These are phyloP conservation scores for Astrothelium macrocarpum DNA, from an alignment of 495 filamentous ascomycete genomes.

Conservation along the genomic window DNA sequence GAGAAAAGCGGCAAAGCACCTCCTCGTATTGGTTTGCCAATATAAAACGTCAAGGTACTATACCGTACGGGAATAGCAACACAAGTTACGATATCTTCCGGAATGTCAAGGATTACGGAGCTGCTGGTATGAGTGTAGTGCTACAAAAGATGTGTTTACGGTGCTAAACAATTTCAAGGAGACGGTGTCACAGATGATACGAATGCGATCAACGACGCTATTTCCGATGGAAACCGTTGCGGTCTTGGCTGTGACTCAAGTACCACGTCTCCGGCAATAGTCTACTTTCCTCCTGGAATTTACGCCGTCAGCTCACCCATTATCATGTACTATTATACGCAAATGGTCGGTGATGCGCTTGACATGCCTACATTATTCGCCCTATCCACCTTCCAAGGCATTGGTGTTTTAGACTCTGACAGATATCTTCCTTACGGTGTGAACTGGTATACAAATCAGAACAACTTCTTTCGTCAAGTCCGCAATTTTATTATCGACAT, in stretches of 20 bases:
- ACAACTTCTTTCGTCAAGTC: slow-evolving; percentile 38
- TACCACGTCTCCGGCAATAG: slow-evolving; percentile 48
- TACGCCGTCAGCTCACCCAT: slow-evolving; percentile 25
- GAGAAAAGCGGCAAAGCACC: not conserved
- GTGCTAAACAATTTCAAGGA: slow-evolving; percentile 33
- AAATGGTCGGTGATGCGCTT: slow-evolving; percentile 34
- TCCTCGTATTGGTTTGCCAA: slow-evolving; percentile 15
- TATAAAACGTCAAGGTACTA: slow-evolving; percentile 21
- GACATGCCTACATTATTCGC: slow-evolving; percentile 33
- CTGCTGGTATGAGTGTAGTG: slow-evolving; percentile 16
- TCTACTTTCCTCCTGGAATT: slow-evolving; percentile 31
- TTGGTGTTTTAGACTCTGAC: slow-evolving; percentile 32
- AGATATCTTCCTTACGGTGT: slow-evolving; percentile 30
- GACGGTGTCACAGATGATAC: slow-evolving; percentile 80
- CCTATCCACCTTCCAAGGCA: slow-evolving; percentile 25
- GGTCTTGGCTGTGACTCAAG: slow-evolving; percentile 67
- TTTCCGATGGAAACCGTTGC: slow-evolving; percentile 67
- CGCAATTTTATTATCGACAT: slow-evolving; percentile 38
- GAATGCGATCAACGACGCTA: slow-evolving; percentile 78
- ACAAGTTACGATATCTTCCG: slow-evolving; percentile 64
- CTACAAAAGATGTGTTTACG: not conserved
- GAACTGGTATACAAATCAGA: slow-evolving; percentile 29
- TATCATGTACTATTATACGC: slow-evolving; percentile 32
- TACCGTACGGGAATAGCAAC: slow-evolving; percentile 25
- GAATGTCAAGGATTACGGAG: slow-evolving; percentile 62